A percentile compares a stretch with the other conserved stretches of the same genome.
Conservation (phyloP, 2,329 filamentous ascomycete genomes). For the Diplocarpon rosae region DNA sequence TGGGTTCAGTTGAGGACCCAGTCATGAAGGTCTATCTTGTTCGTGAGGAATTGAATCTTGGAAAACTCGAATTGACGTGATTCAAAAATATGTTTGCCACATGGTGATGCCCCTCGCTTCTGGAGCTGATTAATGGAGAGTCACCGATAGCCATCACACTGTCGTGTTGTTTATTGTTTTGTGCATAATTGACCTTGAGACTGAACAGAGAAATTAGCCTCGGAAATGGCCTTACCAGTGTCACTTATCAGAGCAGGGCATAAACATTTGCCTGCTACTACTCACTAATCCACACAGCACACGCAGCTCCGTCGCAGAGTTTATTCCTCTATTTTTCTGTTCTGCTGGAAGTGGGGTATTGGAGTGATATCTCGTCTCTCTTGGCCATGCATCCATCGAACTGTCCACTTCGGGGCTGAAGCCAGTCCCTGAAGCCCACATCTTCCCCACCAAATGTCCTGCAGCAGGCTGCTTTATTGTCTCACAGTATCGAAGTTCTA, state of each 20-base stretch:
- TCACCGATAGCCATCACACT: background rate
- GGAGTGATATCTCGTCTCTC: background rate
- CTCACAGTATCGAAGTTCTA: background rate
- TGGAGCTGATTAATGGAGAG: no score
- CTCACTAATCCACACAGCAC: no score
- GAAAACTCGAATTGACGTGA: no score
- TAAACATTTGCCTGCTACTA: no score
- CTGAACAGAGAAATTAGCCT: constrained; percentile 4
- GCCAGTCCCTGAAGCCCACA: no score
- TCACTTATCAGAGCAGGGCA: no score
- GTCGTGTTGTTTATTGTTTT: background rate
- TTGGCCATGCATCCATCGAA: background rate
- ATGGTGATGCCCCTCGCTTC: no score
- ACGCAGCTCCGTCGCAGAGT: constrained; percentile 8
- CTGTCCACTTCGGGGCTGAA: no score
- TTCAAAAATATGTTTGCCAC: no score
- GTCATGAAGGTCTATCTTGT: no score
- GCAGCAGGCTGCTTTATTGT: constrained; percentile 5
- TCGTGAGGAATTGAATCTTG: no score
- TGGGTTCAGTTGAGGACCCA: no score
- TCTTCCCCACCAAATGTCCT: constrained; percentile 1
- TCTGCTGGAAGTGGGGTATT: constrained; percentile 12
- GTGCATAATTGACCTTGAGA: background rate
- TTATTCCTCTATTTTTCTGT: constrained; percentile 7
- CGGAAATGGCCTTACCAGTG: background rate